Percentiles rank a stretch among this genome's conserved stretches.
These are phyloP conservation scores for Juncus inflexus DNA, from an alignment of 176 grass and related monocot species.

Conservation along the genomic window DNA sequence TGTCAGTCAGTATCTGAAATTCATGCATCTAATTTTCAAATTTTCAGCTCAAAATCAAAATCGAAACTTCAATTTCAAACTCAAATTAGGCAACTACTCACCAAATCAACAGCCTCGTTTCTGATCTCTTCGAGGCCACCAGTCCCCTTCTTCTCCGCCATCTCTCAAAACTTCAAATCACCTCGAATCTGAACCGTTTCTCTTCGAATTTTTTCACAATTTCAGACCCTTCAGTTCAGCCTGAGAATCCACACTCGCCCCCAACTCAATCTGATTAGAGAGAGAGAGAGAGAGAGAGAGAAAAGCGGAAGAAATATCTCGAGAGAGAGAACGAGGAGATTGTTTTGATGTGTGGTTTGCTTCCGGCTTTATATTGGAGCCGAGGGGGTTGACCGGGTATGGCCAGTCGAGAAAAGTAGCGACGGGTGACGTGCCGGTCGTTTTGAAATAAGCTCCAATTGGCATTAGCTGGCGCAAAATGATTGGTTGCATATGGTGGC, in stretches of 20 bases:
- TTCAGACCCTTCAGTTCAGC: neutral
- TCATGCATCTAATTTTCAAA: neutral
- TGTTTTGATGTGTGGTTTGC: conserved; percentile 6
- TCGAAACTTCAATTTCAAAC: neutral
- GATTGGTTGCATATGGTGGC: neutral
- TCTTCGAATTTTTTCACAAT: neutral
- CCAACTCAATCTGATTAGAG: no score
- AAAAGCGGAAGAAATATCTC: neutral
- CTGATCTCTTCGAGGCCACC: conserved; percentile 71
- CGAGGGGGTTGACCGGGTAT: neutral
- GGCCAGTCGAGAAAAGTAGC: neutral
- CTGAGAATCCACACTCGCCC: no score
- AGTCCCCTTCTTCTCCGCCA: conserved; percentile 17
- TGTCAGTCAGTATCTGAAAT: neutral
- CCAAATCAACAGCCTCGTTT: conserved; percentile 94
- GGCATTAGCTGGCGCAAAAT: neutral
- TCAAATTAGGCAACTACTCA: conserved; percentile 25
- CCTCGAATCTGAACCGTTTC: neutral
- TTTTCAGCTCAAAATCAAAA: neutral
- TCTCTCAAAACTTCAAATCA: neutral
- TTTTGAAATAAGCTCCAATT: neutral
- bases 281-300: neutral
- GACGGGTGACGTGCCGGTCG: neutral
- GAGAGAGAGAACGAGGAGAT: neutral
- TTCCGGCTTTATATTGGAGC: neutral